Percentiles rank a stretch among this genome's conserved stretches.
Conservation (phyloP, 202 grass and related monocot species). For the Hordeum pubiflorum region DNA sequence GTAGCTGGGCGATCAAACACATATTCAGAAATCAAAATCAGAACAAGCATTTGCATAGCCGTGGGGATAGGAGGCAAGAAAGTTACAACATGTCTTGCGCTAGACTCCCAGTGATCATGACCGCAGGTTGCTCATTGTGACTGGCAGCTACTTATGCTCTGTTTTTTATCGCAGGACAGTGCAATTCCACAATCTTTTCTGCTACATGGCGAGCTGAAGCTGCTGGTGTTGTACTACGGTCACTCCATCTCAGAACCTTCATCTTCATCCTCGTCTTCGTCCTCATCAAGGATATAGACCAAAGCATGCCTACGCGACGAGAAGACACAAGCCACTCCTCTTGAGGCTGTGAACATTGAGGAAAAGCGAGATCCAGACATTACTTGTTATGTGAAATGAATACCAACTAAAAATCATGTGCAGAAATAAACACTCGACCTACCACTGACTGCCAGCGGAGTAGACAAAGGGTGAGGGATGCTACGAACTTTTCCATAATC, state of each 20-base stretch:
- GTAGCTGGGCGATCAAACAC: not conserved
- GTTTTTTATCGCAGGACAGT: not conserved
- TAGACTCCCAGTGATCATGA: not conserved
- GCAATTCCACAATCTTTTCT: not conserved
- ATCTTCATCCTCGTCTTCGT: slow-evolving; percentile 55
- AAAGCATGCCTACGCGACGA: slow-evolving; percentile 67
- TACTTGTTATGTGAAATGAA: not conserved
- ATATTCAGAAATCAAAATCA: not conserved
- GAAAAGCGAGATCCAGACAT: not conserved
- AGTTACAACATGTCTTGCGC: not conserved
- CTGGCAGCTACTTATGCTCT: not conserved
- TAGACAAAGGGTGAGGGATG: slow-evolving; percentile 53
- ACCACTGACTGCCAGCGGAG: slow-evolving; percentile 87
- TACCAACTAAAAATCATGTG: slow-evolving; percentile 1
- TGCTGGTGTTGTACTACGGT: slow-evolving; percentile 9
- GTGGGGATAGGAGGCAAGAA: not conserved
- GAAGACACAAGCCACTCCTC: slow-evolving; percentile 86
- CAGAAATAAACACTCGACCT: slow-evolving; percentile 30
- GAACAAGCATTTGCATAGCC: not conserved
- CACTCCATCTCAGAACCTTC: slow-evolving; percentile 70
- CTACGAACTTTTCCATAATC: slow-evolving; percentile 65
- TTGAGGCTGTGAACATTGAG: slow-evolving; percentile 56
- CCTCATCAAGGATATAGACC: slow-evolving; percentile 95
- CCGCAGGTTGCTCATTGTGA: not conserved
- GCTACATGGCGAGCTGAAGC: not conserved